Evolutionary conservation across 2,329 filamentous ascomycete species (phyloP).

Genomic region (Geosmithia flava): DNA sequence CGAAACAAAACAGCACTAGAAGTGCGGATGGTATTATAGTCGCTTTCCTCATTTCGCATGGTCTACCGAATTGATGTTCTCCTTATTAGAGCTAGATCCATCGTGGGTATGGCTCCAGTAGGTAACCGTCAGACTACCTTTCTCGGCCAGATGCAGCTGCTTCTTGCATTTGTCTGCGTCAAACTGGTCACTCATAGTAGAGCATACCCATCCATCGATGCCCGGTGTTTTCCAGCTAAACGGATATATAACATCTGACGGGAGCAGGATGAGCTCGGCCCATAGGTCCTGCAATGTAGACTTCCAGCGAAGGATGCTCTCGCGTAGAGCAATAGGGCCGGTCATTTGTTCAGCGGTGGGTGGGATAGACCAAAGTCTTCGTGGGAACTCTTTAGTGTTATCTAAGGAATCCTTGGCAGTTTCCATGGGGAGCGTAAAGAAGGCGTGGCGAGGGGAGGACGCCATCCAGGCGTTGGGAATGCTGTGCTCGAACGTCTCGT

Average conservation of each 20-base stretch:
- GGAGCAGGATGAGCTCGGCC: constrained; percentile 8
- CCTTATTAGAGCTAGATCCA: not conserved
- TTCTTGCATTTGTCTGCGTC: constrained; percentile 9
- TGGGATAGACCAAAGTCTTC: not conserved
- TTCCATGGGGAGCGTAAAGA: constrained; percentile 16
- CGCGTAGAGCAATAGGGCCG: constrained; percentile 6
- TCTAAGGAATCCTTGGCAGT: constrained; percentile 4
- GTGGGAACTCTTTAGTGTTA: constrained; percentile 1
- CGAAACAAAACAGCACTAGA: too few species aligned
- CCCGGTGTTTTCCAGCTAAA: constrained; percentile 11
- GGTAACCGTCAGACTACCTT: constrained; percentile 11
- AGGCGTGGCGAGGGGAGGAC: constrained; percentile 17
- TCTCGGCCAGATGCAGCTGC: constrained; percentile 6
- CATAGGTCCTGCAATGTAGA: not conserved
- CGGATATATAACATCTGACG: constrained; percentile 11
- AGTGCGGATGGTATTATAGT: too few species aligned
- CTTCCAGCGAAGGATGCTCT: constrained; percentile 4
- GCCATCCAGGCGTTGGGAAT: constrained; percentile 25
- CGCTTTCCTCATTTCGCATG: too few species aligned
- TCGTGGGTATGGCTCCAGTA: constrained; percentile 13
- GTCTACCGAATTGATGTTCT: not conserved
- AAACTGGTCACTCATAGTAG: constrained; percentile 7
- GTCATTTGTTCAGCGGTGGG: constrained; percentile 8
- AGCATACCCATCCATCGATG: constrained; percentile 7
- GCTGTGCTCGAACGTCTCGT: constrained; percentile 13